Evolutionary conservation across 129 eudicot genomes (phyloP), one percentile per base, ranked within the genome.

Genomic region (Helichrysum umbraculigerum): DNA sequence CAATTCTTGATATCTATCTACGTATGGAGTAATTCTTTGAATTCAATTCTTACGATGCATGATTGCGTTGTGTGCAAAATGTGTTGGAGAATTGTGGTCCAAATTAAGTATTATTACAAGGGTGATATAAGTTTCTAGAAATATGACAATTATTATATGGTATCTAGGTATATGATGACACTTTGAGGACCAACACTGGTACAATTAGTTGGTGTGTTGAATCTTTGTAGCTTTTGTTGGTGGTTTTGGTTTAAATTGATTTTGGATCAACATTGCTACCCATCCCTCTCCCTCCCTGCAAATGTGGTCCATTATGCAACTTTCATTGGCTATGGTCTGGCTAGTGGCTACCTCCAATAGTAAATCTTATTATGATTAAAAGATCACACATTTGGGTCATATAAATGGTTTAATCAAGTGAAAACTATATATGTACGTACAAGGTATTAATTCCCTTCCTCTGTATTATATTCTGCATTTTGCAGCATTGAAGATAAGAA

Each of bases 291-390:
- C 20, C 62, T 25, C 52, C 74, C 78, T 79, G 83, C 83, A 41
- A 79, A 39, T 79, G 83, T 79, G 83, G 83, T 72, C 83, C 83
- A 62, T 42, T 35, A 34, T 79, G 69, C 74, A 79, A 79, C 78
- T 66, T 73, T 79, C 21, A 79, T 51, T 66, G 79, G 54, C 74
- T 73, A 73, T 39, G 70, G 50, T 61, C 70, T 68, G 70, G 47
- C 75, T 39, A 52, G 67, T 68, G 56, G 54, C 80, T 57, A 37
- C 66, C 17, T 47, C n/a, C 54, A 12, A 47, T 51, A 34, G 80
- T 39, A 56, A 57, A 68, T 58, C 54, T 57, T 68, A 25, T 77
- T 57, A 57, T 58, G 22, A 29, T 32, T 10, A 15, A 77, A 77
- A 56, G 22, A n/a, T 41, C 76, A 77, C 69, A 37, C 39, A 47